Evolutionary conservation across 2,329 filamentous ascomycete species (phyloP), one percentile per base, ranked within the genome.

Genomic region (Orbilia oligospora): DNA sequence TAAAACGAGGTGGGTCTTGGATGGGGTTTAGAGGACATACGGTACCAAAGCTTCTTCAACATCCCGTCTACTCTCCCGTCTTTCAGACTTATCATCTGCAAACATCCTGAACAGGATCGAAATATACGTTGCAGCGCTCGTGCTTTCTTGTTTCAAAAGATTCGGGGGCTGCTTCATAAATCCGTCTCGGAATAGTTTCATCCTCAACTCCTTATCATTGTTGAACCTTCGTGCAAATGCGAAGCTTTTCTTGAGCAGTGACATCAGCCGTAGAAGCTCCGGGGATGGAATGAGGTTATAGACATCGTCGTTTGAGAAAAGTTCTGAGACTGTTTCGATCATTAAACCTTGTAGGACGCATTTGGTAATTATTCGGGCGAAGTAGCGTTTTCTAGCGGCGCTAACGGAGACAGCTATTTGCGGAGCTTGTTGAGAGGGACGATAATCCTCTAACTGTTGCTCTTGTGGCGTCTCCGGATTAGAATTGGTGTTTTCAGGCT

Each of bases 121-220:
- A 41, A 99, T 93, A 84, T 99, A 99, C 0, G 97, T 97, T 1
- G 93, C 93, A 0, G 96, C 96, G 70, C 92, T 93, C 48, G 96
- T 95, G 79, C 90, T 93, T 86, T 99, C 96, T 84, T 99, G 96
- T 86, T 99, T 99, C 33, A 99, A 88, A 12, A 99, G 87, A 83
- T 99, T 99, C 1, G 96, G 96, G 16, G 96, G 95, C 84, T 99
- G 96, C 86, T 97, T 97, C 96, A 99, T 99, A 87, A 99, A 99
- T 0, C 97, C 96, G 84, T 99, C 96, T 64, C 94, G 89, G 93
- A 97, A 99, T 18, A 99, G 88, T 18, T 93, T 90, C 88, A 97
- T 97, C 55, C 96, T 91, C 44, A 99, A 87, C 81, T 98, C 96
- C 85, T 97, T 97, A 85, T 99, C 94, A 80, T 94, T 93, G 84